Conservation (phyloP, 805 yeast species). For the Saccharomycopsis javanensis region DNA sequence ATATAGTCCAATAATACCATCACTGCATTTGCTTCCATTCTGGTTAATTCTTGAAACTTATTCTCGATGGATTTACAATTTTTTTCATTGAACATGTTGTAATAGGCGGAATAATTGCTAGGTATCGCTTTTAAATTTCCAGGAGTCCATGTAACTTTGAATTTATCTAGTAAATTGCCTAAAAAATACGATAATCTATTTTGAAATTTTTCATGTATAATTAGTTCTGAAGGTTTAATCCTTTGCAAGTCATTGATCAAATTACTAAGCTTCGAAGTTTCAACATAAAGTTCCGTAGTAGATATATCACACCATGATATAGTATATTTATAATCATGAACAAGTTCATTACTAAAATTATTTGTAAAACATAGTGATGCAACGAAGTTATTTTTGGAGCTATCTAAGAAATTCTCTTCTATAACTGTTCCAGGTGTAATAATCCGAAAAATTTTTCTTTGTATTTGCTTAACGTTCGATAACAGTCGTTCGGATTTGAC, state of each 20-base stretch:
- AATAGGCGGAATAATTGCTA: conserved; percentile 31
- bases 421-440: conserved; percentile 90
- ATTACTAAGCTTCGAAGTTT: conserved; percentile 49
- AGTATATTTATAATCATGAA: conserved; percentile 44
- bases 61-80: background rate
- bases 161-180: conserved; percentile 2
- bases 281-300: conserved; percentile 68
- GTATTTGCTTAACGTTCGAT: conserved; percentile 32
- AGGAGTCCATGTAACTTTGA: conserved; percentile 9
- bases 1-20: conserved; percentile 12
- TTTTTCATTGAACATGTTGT: conserved; percentile 21
- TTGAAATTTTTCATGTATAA: conserved; percentile 42
- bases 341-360: conserved; percentile 30
- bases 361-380: conserved; percentile 56
- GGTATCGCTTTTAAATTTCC: background rate
- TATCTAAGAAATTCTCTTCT: conserved; percentile 75
- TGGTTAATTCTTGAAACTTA: background rate
- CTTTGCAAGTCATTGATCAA: conserved; percentile 66
- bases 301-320: conserved; percentile 85
- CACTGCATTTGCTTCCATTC: conserved; percentile 1
- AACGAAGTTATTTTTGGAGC: conserved; percentile 60
- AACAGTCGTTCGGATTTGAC: background rate
- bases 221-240: conserved; percentile 71
- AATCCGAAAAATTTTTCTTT: conserved; percentile 66
- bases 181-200: conserved; percentile 4